Conservation (phyloP, 2,329 filamentous ascomycete genomes). For the Gremmenia infestans region DNA sequence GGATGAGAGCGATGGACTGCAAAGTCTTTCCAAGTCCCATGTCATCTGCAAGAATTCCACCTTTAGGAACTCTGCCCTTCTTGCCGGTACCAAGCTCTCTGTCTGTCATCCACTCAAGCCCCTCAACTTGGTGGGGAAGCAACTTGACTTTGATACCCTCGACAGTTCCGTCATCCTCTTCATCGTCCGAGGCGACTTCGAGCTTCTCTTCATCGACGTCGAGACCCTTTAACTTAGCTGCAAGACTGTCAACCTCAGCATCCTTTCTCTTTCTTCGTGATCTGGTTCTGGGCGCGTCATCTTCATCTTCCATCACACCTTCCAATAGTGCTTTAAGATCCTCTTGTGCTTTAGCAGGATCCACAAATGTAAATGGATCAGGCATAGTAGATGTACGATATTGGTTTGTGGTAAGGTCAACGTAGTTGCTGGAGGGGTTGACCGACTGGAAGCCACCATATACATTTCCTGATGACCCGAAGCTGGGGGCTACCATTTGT, state of each 20-base stretch:
- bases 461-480: slow-evolving; percentile 27
- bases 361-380: slow-evolving; percentile 35
- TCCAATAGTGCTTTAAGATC: slow-evolving; percentile 80
- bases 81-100: slow-evolving; percentile 85
- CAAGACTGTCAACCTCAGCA: slow-evolving; percentile 27
- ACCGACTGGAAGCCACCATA: slow-evolving; percentile 26
- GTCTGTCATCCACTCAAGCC: slow-evolving; percentile 90
- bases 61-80: slow-evolving; percentile 76
- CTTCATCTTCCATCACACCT: slow-evolving; percentile 71
- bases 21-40: slow-evolving; percentile 97
- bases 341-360: slow-evolving; percentile 65
- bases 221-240: slow-evolving; percentile 34
- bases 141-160: slow-evolving; percentile 84
- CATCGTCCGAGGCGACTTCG: slow-evolving; percentile 37
- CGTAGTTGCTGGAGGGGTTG: slow-evolving; percentile 26
- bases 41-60: slow-evolving; percentile 92
- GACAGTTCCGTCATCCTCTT: slow-evolving; percentile 58
- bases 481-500: slow-evolving; percentile 23
- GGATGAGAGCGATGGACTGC: slow-evolving; percentile 83
- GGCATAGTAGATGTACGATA: slow-evolving; percentile 19
- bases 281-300: slow-evolving; percentile 35
- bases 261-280: slow-evolving; percentile 35
- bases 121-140: slow-evolving; percentile 89
- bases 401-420: slow-evolving; percentile 28
- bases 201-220: slow-evolving; percentile 38